A percentile compares a stretch with the other conserved stretches of the same genome.
phyloP scores from a whole-genome alignment of 78 protist genomes.

The Tieghemostelium lacteum region DNA sequence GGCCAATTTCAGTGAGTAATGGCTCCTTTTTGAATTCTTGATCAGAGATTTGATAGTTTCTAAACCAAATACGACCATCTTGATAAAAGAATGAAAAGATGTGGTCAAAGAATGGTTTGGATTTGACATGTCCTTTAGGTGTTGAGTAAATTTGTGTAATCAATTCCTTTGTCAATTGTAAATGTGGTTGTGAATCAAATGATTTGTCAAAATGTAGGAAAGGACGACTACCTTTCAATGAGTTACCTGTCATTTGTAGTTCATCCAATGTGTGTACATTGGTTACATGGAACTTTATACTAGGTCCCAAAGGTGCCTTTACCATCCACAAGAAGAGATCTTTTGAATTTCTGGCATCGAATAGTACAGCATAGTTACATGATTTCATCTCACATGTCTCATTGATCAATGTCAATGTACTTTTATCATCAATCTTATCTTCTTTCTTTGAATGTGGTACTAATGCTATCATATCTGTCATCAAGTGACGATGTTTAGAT shows the following conservation, averaged over 20 bases:
- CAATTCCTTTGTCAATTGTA: constrained; percentile 85
- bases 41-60: constrained; percentile 93
- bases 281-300: constrained; percentile 89
- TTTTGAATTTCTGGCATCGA: constrained; percentile 85
- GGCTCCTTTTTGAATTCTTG: constrained; percentile 68
- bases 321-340: constrained; percentile 94
- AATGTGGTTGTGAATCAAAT: constrained; percentile 87
- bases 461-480: constrained; percentile 86
- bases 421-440: constrained; percentile 63
- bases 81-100: constrained; percentile 88
- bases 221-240: constrained; percentile 96
- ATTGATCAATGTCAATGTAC: constrained; percentile 69
- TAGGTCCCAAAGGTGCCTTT: constrained; percentile 93
- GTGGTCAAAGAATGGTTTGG: constrained; percentile 98
- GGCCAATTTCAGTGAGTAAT: constrained; percentile 94
- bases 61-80: constrained; percentile 94
- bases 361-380: constrained; percentile 87
- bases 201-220: constrained; percentile 92
- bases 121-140: constrained; percentile 92
- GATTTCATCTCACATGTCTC: constrained; percentile 88
- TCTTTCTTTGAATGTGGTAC: constrained; percentile 94
- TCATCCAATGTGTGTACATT: constrained; percentile 95
- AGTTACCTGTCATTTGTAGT: constrained; percentile 96
- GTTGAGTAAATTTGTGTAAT: constrained; percentile 90
- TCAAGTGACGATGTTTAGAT: constrained; percentile 87